A percentile compares a stretch with the other conserved stretches of the same genome.
Evolutionary conservation across 331 rosid species (phyloP).

Genomic region (Ulmus americana): DNA sequence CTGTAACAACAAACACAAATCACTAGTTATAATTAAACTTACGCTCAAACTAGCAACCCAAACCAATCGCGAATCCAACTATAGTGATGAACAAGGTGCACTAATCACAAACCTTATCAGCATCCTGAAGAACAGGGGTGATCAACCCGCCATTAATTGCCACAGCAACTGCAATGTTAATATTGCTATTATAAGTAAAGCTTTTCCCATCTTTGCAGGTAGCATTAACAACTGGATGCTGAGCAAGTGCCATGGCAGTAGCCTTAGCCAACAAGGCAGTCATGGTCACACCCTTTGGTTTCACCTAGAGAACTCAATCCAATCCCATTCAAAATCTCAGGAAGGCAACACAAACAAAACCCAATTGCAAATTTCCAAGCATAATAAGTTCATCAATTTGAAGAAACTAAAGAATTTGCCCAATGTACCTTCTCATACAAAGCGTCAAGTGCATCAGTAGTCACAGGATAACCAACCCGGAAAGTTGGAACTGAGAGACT

Average conservation of each 20-base stretch:
- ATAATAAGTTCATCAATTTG: background rate
- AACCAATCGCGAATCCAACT: background rate
- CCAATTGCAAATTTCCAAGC: background rate
- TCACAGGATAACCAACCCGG: constrained; percentile 84
- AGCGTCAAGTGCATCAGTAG: constrained; percentile 75
- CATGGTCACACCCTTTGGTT: constrained; percentile 89
- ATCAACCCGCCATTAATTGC: constrained; percentile 88
- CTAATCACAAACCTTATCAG: constrained; percentile 57
- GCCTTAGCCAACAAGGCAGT: constrained; percentile 87
- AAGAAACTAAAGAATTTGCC: constrained; percentile 1
- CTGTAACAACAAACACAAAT: constrained; percentile 41
- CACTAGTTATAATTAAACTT: background rate
- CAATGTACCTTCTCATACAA: constrained; percentile 48
- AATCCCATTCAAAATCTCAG: constrained; percentile 8
- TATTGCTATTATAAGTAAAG: constrained; percentile 56
- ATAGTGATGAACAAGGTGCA: background rate
- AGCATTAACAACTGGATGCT: constrained; percentile 83
- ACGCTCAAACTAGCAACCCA: background rate
- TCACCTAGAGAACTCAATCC: constrained; percentile 44
- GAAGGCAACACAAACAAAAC: constrained; percentile 1
- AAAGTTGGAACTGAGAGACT: constrained; percentile 85
- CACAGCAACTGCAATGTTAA: constrained; percentile 84
- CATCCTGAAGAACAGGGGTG: constrained; percentile 94
- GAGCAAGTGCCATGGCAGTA: constrained; percentile 78
- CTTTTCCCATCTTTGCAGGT: constrained; percentile 83